Percentiles rank a stretch among this genome's conserved stretches.
Evolutionary conservation across 2,329 filamentous ascomycete species (phyloP).

Genomic region (Sarocladium kiliense): DNA sequence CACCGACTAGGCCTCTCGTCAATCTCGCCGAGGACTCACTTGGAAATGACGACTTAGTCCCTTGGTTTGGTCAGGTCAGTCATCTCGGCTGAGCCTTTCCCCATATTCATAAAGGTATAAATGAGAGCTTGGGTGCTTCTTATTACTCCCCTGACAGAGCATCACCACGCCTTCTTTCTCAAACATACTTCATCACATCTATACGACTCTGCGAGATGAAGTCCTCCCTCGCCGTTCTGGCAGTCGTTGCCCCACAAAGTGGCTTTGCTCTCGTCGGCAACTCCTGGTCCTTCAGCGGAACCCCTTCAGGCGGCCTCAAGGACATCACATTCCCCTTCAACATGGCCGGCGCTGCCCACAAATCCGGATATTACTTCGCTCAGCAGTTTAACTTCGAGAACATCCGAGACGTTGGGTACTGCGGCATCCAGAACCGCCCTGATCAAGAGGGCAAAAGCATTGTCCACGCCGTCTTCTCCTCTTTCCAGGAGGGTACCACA

Average conservation of each 20-base stretch:
- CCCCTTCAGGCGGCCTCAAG: slow-evolving; percentile 12
- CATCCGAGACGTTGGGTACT: slow-evolving; percentile 13
- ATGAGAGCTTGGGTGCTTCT: no score
- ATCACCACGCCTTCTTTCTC: no score
- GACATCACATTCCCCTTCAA: slow-evolving; percentile 19
- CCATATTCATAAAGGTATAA: no score
- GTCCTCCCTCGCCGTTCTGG: neutral
- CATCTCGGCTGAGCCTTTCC: no score
- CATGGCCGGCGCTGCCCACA: slow-evolving; percentile 15
- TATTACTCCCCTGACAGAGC: no score
- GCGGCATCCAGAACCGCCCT: slow-evolving; percentile 16
- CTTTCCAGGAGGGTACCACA: slow-evolving; percentile 15
- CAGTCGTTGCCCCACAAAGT: neutral
- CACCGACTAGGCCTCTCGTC: no score
- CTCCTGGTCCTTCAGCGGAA: neutral
- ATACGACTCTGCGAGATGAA: neutral
- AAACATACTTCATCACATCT: neutral
- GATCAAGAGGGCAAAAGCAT: slow-evolving; percentile 12
- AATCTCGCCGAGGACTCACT: no score
- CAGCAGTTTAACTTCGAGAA: slow-evolving; percentile 16
- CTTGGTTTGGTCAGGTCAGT: no score
- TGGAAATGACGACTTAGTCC: no score
- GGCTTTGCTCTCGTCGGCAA: neutral
- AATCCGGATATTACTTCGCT: slow-evolving; percentile 18
- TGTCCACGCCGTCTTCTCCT: slow-evolving; percentile 18